phyloP scores from a whole-genome alignment of 139 green algal genomes.

The Chlorella sp. region DNA sequence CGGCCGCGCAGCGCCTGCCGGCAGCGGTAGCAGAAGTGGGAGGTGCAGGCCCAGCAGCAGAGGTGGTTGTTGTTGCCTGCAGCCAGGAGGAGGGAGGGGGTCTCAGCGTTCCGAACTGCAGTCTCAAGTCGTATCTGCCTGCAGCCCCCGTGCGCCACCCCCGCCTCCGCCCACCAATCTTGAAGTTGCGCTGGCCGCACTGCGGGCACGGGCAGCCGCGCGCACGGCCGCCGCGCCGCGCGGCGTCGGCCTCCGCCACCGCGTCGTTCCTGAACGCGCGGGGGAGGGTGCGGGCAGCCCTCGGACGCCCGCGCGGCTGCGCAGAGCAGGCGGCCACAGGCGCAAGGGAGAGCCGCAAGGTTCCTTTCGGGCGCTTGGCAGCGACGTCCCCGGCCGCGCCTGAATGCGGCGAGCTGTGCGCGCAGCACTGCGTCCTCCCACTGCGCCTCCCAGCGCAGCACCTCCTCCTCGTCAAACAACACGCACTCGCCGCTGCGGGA shows the following conservation, averaged over 20 bases:
- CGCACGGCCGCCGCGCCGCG: background rate
- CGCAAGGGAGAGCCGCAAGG: too few relatives aligned
- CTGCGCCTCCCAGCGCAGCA: slow-evolving; percentile 51
- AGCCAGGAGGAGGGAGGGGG: background rate
- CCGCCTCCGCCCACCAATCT: slow-evolving; percentile 29
- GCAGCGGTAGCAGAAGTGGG: slow-evolving; percentile 70
- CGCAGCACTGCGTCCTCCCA: slow-evolving; percentile 19
- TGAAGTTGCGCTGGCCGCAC: slow-evolving; percentile 66
- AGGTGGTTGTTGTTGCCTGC: slow-evolving; percentile 55
- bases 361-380: too few relatives aligned
- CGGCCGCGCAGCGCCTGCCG: slow-evolving; percentile 43
- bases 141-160: background rate
- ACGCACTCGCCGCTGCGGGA: slow-evolving; percentile 41
- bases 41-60: slow-evolving; percentile 56
- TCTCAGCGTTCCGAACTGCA: background rate
- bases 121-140: background rate
- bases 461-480: slow-evolving; percentile 72
- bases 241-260: slow-evolving; percentile 4
- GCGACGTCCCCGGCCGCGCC: too few relatives aligned
- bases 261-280: slow-evolving; percentile 9
- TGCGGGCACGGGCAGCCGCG: slow-evolving; percentile 42
- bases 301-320: too few relatives aligned
- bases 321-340: too few relatives aligned
- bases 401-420: background rate
- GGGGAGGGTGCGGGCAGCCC: background rate